Evolutionary conservation across 495 filamentous ascomycete species (phyloP).

Genomic region (Tuber indicum): DNA sequence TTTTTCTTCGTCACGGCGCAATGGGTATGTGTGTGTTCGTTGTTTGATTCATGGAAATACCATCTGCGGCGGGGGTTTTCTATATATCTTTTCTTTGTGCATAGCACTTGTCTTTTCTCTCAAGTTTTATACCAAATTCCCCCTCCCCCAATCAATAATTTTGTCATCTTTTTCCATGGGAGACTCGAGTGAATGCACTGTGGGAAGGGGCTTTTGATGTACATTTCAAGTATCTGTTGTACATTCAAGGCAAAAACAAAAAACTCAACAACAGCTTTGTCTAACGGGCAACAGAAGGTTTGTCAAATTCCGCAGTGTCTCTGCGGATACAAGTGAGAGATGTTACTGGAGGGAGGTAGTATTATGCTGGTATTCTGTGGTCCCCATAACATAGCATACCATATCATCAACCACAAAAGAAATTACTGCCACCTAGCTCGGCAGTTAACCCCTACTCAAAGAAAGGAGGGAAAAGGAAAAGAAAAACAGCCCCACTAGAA

Average conservation of each 20-base stretch:
- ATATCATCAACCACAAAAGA: background rate
- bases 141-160: background rate
- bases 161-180: background rate
- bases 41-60: conserved; percentile 14
- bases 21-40: conserved; percentile 18
- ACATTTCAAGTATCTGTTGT: background rate
- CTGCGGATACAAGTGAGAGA: background rate
- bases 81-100: conserved; percentile 14
- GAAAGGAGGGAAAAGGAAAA: background rate
- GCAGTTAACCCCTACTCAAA: background rate
- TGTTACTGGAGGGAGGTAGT: background rate
- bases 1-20: conserved; percentile 23
- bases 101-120: background rate
- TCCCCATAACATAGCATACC: background rate
- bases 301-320: background rate
- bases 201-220: background rate
- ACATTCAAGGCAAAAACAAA: background rate
- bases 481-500: background rate
- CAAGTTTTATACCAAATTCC: background rate
- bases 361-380: background rate
- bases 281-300: background rate
- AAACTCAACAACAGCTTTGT: background rate
- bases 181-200: background rate
- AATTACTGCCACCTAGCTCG: background rate
- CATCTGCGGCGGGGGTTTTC: conserved; percentile 17